phyloP scores from a whole-genome alignment of 331 rosid genomes.

The Cydonia oblonga region DNA sequence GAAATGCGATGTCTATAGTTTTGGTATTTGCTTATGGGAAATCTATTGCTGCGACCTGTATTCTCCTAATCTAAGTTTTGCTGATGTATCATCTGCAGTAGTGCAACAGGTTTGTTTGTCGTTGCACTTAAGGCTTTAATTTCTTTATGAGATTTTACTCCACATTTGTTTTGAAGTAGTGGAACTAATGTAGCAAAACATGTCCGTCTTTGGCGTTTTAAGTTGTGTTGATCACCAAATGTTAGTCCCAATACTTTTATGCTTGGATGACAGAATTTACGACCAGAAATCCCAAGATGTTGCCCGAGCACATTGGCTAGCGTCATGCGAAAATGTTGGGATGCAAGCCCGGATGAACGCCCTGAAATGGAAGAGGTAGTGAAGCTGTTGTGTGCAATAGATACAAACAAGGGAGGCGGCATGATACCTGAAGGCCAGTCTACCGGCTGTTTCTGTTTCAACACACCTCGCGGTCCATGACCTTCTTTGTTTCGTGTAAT shows the following conservation, averaged over 20 bases:
- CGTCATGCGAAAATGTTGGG: slow-evolving; percentile 52
- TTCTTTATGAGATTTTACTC: neutral
- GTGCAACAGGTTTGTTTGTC: slow-evolving; percentile 32
- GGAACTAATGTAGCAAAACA: neutral
- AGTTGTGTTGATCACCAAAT: neutral
- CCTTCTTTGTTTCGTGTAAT: neutral
- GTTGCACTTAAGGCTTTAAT: neutral
- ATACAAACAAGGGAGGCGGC: slow-evolving; percentile 53
- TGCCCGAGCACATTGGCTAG: slow-evolving; percentile 33
- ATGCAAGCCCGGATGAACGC: slow-evolving; percentile 37
- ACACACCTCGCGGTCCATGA: slow-evolving; percentile 29
- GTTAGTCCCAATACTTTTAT: neutral
- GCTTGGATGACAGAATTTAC: slow-evolving; percentile 25
- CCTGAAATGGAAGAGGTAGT: slow-evolving; percentile 56
- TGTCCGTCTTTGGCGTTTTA: neutral
- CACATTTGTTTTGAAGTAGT: no score
- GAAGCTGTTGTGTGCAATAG: slow-evolving; percentile 35
- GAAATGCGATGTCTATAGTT: slow-evolving; percentile 53
- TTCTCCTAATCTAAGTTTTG: slow-evolving; percentile 35
- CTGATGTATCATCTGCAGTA: slow-evolving; percentile 34
- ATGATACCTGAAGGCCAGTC: slow-evolving; percentile 41
- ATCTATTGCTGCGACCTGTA: slow-evolving; percentile 55
- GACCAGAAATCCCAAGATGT: slow-evolving; percentile 50
- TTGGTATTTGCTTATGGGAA: slow-evolving; percentile 61
- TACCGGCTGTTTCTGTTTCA: slow-evolving; percentile 31